Percentiles rank a stretch among this genome's conserved stretches.
Conservation (phyloP, 768 basidiomycete species). For the Lactarius sanguifluus region DNA sequence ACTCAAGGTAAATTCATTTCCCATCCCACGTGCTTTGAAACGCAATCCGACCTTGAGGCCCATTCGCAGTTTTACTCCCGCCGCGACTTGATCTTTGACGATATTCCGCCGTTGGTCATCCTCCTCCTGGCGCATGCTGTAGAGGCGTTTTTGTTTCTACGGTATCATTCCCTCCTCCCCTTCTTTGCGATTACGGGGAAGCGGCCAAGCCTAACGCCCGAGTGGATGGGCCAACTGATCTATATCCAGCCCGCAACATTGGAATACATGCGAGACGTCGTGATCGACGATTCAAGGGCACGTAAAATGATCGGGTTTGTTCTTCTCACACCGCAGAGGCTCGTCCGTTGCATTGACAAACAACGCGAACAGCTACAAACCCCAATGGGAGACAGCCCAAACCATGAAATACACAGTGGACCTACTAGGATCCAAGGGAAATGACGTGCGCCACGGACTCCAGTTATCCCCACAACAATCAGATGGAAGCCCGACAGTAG, state of each 20-base stretch:
- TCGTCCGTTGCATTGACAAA: not conserved
- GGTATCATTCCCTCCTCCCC: slow-evolving; percentile 35
- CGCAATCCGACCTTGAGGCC: not conserved
- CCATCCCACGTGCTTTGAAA: not conserved
- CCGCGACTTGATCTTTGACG: slow-evolving; percentile 34
- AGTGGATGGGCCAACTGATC: slow-evolving; percentile 37
- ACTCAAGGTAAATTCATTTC: slow-evolving; percentile 34
- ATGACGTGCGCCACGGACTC: slow-evolving; percentile 19
- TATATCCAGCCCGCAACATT: slow-evolving; percentile 39
- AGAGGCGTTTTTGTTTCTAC: slow-evolving; percentile 36
- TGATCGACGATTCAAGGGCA: slow-evolving; percentile 40
- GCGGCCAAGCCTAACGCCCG: slow-evolving; percentile 33
- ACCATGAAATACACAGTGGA: slow-evolving; percentile 39
- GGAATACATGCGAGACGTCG: slow-evolving; percentile 36
- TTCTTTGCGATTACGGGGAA: slow-evolving; percentile 29
- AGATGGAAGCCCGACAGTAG: not conserved
- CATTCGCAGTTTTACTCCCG: slow-evolving; percentile 36
- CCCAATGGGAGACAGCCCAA: slow-evolving; percentile 38
- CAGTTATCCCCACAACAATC: not conserved
- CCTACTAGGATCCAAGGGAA: slow-evolving; percentile 35
- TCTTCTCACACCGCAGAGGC: not conserved
- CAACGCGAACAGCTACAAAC: slow-evolving; percentile 32
- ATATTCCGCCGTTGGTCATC: slow-evolving; percentile 36
- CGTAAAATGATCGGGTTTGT: slow-evolving; percentile 37
- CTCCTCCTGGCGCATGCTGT: slow-evolving; percentile 37